Conservation (phyloP, 441 rosid species). For the Gossypium laxum region DNA sequence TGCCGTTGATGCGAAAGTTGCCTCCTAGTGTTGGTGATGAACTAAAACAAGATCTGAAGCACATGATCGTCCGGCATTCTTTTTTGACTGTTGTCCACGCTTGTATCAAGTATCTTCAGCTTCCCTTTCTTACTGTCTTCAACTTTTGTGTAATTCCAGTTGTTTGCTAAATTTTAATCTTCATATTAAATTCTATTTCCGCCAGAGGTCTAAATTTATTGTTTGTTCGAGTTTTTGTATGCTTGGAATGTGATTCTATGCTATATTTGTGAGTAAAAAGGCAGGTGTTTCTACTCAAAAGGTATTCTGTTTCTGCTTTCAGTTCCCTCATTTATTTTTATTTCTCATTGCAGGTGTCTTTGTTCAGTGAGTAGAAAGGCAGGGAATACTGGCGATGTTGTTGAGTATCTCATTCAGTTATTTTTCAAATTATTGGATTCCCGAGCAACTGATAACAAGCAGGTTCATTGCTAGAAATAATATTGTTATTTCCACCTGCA, state of each 20-base stretch:
- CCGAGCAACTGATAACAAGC: constrained; percentile 64
- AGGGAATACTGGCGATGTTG: constrained; percentile 59
- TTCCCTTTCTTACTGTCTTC: constrained; percentile 17
- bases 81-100: constrained; percentile 98
- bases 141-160: constrained; percentile 5
- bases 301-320: not conserved
- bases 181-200: not conserved
- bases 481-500: not conserved
- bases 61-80: constrained; percentile 91
- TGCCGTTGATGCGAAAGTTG: constrained; percentile 78
- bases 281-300: not conserved
- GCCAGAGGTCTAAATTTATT: not conserved
- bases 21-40: constrained; percentile 72
- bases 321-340: not conserved
- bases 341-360: constrained; percentile 59
- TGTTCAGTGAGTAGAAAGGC: constrained; percentile 75
- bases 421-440: constrained; percentile 78
- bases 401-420: constrained; percentile 80
- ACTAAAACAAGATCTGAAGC: constrained; percentile 88
- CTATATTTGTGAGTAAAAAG: not conserved
- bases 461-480: constrained; percentile 42
- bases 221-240: not conserved
- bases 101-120: constrained; percentile 68
- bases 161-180: not conserved
- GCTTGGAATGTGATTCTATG: not conserved